Percentiles rank a stretch among this genome's conserved stretches.
Evolutionary conservation across 2,329 filamentous ascomycete species (phyloP).

Genomic region (Aspergillus sp.): DNA sequence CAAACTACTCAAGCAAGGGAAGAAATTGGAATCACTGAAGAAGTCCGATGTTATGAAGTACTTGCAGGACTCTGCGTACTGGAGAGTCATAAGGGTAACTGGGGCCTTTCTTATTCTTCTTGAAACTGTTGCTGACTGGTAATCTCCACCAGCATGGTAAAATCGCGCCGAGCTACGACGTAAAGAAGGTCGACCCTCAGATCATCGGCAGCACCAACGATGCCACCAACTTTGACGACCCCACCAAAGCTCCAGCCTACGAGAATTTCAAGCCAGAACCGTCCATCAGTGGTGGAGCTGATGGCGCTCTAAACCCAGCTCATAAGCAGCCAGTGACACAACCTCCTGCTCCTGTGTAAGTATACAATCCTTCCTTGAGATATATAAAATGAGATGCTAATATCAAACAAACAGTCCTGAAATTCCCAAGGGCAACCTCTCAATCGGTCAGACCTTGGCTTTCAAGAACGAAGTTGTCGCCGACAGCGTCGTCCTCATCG

Average conservation of each 20-base stretch:
- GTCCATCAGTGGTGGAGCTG: conserved; percentile 5
- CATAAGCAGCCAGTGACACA: conserved; percentile 5
- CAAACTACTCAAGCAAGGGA: conserved; percentile 3
- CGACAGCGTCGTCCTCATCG: conserved; percentile 6
- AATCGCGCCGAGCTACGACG: conserved; percentile 5
- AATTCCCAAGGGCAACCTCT: conserved; percentile 1
- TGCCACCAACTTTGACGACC: conserved; percentile 4
- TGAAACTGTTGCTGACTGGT: background rate
- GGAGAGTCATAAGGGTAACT: conserved; percentile 1
- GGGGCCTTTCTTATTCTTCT: background rate
- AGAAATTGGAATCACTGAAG: conserved; percentile 4
- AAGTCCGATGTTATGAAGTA: conserved; percentile 4
- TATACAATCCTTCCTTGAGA: background rate
- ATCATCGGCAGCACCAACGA: conserved; percentile 9
- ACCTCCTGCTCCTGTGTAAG: conserved; percentile 2
- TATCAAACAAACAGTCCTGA: background rate
- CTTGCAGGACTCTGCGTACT: conserved; percentile 3
- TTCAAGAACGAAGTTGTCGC: conserved; percentile 2
- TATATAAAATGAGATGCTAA: background rate
- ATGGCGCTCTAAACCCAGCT: conserved; percentile 6
- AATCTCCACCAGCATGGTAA: conserved; percentile 3
- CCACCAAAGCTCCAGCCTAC: conserved; percentile 1
- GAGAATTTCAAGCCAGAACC: conserved; percentile 8
- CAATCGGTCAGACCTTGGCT: background rate
- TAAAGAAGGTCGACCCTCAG: conserved; percentile 6